These are phyloP conservation scores for Aegle marmelos DNA, from an alignment of 345 rosid species.

Conservation along the genomic window DNA sequence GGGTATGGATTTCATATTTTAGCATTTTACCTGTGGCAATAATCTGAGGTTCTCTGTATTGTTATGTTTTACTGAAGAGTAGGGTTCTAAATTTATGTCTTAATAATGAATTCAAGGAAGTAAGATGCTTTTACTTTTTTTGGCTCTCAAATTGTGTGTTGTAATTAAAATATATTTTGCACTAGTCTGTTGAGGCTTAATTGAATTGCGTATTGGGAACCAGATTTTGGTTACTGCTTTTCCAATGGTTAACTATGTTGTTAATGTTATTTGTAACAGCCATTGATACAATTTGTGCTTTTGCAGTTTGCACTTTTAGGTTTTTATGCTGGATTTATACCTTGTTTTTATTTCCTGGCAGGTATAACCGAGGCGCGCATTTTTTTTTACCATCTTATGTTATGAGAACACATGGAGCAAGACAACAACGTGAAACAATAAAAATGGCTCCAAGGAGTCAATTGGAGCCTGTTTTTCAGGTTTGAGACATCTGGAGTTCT, in stretches of 20 bases:
- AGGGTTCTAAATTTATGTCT: background rate
- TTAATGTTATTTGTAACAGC: background rate
- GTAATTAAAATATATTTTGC: background rate
- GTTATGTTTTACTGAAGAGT: background rate
- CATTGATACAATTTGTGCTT: background rate
- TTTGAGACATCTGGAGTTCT: slow-evolving; percentile 30
- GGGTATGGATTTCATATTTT: slow-evolving; percentile 56
- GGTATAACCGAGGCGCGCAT: slow-evolving; percentile 88
- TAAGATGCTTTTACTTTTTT: background rate
- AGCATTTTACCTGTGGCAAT: background rate
- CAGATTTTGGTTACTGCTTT: background rate
- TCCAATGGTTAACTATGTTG: background rate
- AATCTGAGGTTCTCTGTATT: background rate
- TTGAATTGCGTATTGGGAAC: background rate
- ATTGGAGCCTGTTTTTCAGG: slow-evolving; percentile 78
- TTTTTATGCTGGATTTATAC: slow-evolving; percentile 19
- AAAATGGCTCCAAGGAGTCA: slow-evolving; percentile 61
- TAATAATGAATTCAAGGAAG: background rate
- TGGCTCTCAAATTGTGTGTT: background rate
- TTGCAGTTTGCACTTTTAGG: background rate
- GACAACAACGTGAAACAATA: slow-evolving; percentile 62
- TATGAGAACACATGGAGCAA: slow-evolving; percentile 96
- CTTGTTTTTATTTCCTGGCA: slow-evolving; percentile 32
- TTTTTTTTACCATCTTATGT: slow-evolving; percentile 78
- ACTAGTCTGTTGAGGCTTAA: background rate